Percentiles rank a stretch among this genome's conserved stretches.
These are phyloP conservation scores for Cucurbita ficifolia DNA, from an alignment of 306 rosid species.

Conservation along the genomic window DNA sequence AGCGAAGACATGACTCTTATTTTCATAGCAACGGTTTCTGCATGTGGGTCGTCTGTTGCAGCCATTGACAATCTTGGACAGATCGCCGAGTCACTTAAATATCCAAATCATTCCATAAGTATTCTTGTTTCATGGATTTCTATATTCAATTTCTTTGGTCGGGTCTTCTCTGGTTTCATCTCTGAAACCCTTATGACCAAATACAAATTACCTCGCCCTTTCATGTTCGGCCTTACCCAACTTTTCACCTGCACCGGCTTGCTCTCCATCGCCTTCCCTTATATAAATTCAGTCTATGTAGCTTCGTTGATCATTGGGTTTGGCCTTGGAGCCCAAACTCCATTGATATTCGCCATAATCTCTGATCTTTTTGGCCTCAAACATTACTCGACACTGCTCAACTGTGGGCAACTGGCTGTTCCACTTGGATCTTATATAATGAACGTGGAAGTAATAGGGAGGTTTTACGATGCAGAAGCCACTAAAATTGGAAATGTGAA, in stretches of 20 bases:
- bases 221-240: constrained; percentile 5
- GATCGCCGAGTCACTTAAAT: constrained; percentile 18
- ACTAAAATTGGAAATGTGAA: background rate
- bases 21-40: background rate
- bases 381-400: background rate
- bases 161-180: constrained; percentile 20
- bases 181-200: constrained; percentile 13
- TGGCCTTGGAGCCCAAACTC: constrained; percentile 15
- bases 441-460: constrained; percentile 1
- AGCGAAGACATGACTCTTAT: constrained; percentile 12
- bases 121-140: constrained; percentile 15
- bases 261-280: constrained; percentile 15
- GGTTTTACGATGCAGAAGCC: constrained; percentile 5
- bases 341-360: constrained; percentile 9
- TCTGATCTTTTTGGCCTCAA: constrained; percentile 20
- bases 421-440: constrained; percentile 7
- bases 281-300: constrained; percentile 6
- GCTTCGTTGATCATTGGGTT: constrained; percentile 9
- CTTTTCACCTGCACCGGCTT: background rate
- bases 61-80: constrained; percentile 23
- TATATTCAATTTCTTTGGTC: constrained; percentile 27
- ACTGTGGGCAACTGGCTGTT: background rate
- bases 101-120: background rate
- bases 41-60: constrained; percentile 14
- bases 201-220: constrained; percentile 18